Conservation (phyloP, 2,329 filamentous ascomycete species). For the Ceratocystis alfenasii region DNA sequence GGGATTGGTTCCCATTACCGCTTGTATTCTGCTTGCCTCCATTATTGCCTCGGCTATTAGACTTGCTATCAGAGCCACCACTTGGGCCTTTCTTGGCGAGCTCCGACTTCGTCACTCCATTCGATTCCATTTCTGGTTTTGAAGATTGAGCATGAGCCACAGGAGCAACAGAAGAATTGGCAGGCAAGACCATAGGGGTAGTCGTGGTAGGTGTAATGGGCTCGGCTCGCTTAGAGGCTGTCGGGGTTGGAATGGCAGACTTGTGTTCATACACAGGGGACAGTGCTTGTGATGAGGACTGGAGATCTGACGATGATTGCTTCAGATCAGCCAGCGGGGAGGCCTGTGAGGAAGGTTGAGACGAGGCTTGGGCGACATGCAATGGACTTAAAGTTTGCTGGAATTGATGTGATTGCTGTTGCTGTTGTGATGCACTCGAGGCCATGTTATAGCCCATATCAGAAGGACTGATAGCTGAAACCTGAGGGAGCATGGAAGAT, state of each 20-base stretch:
- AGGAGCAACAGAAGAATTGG: neutral
- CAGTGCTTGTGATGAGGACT: neutral
- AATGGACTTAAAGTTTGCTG: conserved; percentile 8
- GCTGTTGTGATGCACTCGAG: conserved; percentile 15
- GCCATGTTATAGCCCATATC: neutral
- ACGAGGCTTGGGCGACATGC: neutral
- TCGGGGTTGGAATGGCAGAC: neutral
- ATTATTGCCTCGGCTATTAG: conserved; percentile 9
- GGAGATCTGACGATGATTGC: neutral
- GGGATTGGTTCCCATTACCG: conserved; percentile 8
- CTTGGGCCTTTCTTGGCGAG: conserved; percentile 1
- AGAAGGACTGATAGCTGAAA: neutral
- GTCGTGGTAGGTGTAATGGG: no score
- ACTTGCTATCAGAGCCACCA: conserved; percentile 7
- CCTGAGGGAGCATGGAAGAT: conserved; percentile 6
- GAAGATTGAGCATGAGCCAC: neutral
- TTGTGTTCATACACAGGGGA: conserved; percentile 20
- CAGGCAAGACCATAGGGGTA: neutral
- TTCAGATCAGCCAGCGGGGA: neutral
- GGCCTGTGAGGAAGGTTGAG: neutral
- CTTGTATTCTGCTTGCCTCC: conserved; percentile 12
- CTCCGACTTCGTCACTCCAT: conserved; percentile 10
- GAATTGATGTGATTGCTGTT: conserved; percentile 3
- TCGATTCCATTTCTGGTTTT: neutral
- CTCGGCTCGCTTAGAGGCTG: conserved; percentile 8